Conservation (phyloP, 2,329 filamentous ascomycete species). For the Neofusicoccum umdonicola region DNA sequence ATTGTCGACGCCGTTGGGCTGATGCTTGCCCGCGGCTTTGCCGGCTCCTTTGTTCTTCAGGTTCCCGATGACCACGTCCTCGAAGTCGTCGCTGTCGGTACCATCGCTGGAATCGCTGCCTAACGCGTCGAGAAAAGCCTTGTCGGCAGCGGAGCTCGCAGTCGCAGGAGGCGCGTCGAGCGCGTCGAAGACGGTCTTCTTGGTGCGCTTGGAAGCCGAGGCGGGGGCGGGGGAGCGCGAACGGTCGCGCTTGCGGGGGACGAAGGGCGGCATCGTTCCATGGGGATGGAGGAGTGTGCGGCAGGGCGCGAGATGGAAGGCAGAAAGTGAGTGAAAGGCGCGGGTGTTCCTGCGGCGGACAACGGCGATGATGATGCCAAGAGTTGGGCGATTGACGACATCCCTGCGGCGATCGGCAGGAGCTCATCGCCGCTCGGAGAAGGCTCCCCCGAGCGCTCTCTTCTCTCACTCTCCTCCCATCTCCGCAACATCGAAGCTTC, state of each 20-base stretch:
- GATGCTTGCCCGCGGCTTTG: neutral
- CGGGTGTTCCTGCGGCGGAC: neutral
- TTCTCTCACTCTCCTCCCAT: neutral
- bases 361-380: conserved; percentile 7
- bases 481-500: too few species aligned
- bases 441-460: neutral
- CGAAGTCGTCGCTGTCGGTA: conserved; percentile 11
- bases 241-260: conserved; percentile 18
- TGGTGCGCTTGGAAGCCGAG: conserved; percentile 5
- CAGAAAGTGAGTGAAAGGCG: neutral
- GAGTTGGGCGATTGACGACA: neutral
- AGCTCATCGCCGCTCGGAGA: neutral
- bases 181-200: conserved; percentile 9
- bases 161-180: conserved; percentile 9
- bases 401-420: neutral
- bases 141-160: neutral
- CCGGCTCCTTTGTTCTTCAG: neutral
- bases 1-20: conserved; percentile 6
- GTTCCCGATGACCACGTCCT: neutral
- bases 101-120: neutral
- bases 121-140: conserved; percentile 16
- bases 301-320: neutral
- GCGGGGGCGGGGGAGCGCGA: neutral
- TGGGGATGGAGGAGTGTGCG: neutral
- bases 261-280: conserved; percentile 15